phyloP scores from a whole-genome alignment of 345 rosid species.

The Gossypium arboreum region DNA sequence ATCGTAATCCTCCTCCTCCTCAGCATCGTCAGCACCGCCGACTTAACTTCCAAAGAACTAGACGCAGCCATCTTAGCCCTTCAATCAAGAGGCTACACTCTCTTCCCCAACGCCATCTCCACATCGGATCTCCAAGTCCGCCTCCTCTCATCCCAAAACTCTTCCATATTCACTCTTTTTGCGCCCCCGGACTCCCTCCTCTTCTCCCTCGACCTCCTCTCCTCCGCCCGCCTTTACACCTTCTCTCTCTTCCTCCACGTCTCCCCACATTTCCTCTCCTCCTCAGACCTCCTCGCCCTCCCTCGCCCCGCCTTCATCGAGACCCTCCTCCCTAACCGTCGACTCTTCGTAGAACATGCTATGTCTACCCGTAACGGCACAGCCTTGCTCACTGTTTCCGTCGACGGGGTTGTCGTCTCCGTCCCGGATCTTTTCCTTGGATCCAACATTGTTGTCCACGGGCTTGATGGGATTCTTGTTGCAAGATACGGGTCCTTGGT shows the following conservation, averaged over 20 bases:
- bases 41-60: conserved; percentile 23
- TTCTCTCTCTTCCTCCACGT: conserved; percentile 29
- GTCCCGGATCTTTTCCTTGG: conserved; percentile 33
- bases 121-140: conserved; percentile 25
- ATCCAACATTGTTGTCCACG: conserved; percentile 30
- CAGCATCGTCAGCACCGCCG: background rate
- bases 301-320: conserved; percentile 9
- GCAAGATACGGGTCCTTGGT: background rate
- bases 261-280: conserved; percentile 22
- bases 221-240: conserved; percentile 22
- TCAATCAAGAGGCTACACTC: conserved; percentile 30
- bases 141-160: conserved; percentile 24
- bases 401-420: conserved; percentile 24
- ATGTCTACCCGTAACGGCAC: conserved; percentile 11
- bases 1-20: background rate
- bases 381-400: conserved; percentile 7
- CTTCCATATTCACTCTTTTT: conserved; percentile 28
- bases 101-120: conserved; percentile 38
- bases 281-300: conserved; percentile 16
- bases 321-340: conserved; percentile 23
- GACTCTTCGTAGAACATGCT: conserved; percentile 6
- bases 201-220: conserved; percentile 32
- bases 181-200: conserved; percentile 30
- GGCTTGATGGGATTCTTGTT: conserved; percentile 34
- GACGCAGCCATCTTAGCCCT: conserved; percentile 28